Evolutionary conservation across 257 asterid species (phyloP).

Genomic region (Verbascum thapsus): DNA sequence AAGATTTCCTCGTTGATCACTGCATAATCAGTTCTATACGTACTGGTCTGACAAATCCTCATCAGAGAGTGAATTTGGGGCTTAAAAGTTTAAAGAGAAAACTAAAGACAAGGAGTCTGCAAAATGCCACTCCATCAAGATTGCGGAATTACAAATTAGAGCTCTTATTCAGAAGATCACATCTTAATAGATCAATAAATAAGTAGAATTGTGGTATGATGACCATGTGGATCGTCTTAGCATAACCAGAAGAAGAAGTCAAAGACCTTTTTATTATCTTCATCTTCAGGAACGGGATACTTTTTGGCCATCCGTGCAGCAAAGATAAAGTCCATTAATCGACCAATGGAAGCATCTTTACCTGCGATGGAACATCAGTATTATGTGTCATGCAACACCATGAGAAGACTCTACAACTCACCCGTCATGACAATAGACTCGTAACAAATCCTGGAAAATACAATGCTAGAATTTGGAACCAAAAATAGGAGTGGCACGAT

Average conservation of each 20-base stretch:
- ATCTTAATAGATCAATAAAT: constrained; percentile 1
- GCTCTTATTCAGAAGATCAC: neutral
- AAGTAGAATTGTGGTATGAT: neutral
- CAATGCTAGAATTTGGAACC: constrained; percentile 19
- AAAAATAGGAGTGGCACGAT: constrained; percentile 14
- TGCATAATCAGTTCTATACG: neutral
- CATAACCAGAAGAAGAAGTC: constrained; percentile 16
- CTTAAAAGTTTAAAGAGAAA: neutral
- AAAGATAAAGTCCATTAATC: constrained; percentile 73
- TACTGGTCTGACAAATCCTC: constrained; percentile 20
- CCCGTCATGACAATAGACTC: neutral
- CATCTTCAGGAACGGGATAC: constrained; percentile 40
- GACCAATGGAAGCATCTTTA: constrained; percentile 58
- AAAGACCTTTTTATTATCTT: constrained; percentile 54
- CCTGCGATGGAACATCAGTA: constrained; percentile 50
- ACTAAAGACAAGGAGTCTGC: neutral
- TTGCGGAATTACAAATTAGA: neutral
- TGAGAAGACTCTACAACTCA: constrained; percentile 6
- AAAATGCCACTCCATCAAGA: constrained; percentile 6
- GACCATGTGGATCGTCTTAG: too few species aligned
- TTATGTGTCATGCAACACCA: constrained; percentile 26
- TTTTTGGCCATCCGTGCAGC: constrained; percentile 80
- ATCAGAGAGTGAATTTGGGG: constrained; percentile 14
- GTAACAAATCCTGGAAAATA: neutral
- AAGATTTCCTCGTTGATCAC: neutral